Conservation (phyloP, 257 asterid species). For the Solanum chiquidenum region DNA sequence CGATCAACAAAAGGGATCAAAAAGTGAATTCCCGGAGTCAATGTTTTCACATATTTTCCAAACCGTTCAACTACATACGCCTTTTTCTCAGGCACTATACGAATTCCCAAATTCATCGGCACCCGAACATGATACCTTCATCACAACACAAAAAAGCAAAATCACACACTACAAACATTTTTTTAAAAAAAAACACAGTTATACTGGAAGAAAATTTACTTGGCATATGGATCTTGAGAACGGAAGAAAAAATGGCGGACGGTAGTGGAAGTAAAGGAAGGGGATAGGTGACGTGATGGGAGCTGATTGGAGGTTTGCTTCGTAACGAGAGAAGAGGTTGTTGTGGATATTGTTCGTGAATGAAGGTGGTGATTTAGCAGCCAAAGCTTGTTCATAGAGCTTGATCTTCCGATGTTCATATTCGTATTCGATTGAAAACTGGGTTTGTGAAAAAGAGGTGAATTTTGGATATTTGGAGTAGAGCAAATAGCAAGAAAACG, state of each 20-base stretch:
- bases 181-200: too few relatives aligned
- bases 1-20: not conserved
- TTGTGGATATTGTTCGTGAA: conserved; percentile 41
- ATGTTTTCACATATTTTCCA: not conserved
- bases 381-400: conserved; percentile 26
- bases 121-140: conserved; percentile 37
- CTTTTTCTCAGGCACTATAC: conserved; percentile 72
- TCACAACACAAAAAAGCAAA: not conserved
- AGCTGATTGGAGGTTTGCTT: not conserved
- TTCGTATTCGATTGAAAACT: not conserved
- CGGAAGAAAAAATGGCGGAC: not conserved
- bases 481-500: not conserved
- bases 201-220: not conserved
- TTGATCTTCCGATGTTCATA: conserved; percentile 23
- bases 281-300: not conserved
- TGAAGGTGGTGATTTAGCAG: conserved; percentile 17
- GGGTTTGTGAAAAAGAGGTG: not conserved
- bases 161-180: not conserved
- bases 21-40: not conserved
- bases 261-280: not conserved
- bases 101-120: conserved; percentile 70
- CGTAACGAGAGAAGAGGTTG: conserved; percentile 35
- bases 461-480: not conserved
- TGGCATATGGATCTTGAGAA: not conserved
- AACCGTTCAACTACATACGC: conserved; percentile 12